Evolutionary conservation across 371 early-diverging fungal species (phyloP).

Genomic region (Saksenaea oblongispora): DNA sequence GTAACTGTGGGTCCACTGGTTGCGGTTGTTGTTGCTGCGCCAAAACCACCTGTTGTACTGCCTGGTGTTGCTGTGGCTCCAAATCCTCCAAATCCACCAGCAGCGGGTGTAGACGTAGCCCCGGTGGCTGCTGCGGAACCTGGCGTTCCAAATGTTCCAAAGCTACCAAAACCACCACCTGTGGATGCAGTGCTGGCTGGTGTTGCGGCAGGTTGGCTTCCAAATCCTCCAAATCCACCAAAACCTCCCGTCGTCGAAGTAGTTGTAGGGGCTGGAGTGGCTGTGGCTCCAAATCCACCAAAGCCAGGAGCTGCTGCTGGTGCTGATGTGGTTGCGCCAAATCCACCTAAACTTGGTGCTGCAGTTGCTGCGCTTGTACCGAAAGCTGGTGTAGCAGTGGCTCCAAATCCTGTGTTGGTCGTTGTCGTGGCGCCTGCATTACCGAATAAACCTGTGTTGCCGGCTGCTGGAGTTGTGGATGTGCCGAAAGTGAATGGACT

Average conservation of each 20-base stretch:
- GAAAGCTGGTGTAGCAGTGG: neutral
- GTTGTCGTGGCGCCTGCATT: conserved; percentile 19
- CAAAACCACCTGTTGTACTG: conserved; percentile 16
- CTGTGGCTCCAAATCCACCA: conserved; percentile 9
- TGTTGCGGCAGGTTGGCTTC: neutral
- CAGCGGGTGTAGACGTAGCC: conserved; percentile 7
- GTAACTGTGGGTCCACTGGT: conserved; percentile 4
- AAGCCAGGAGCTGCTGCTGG: conserved; percentile 1
- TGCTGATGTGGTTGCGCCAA: neutral
- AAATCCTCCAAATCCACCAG: conserved; percentile 20
- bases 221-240: conserved; percentile 9
- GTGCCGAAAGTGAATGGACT: conserved; percentile 8
- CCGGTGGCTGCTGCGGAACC: conserved; percentile 5
- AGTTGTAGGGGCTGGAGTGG: conserved; percentile 2
- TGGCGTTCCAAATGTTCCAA: conserved; percentile 19
- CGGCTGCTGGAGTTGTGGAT: conserved; percentile 11
- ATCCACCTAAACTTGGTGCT: conserved; percentile 1
- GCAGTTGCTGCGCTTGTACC: neutral
- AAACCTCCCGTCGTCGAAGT: neutral
- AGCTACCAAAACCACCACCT: conserved; percentile 7
- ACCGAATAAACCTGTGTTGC: conserved; percentile 29
- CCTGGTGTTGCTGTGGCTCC: conserved; percentile 8
- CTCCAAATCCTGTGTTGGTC: conserved; percentile 1
- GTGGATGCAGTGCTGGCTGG: neutral
- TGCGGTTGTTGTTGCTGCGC: conserved; percentile 6